These are phyloP conservation scores for Salpingoeca rosetta DNA, from an alignment of 78 protist species.

Conservation along the genomic window DNA sequence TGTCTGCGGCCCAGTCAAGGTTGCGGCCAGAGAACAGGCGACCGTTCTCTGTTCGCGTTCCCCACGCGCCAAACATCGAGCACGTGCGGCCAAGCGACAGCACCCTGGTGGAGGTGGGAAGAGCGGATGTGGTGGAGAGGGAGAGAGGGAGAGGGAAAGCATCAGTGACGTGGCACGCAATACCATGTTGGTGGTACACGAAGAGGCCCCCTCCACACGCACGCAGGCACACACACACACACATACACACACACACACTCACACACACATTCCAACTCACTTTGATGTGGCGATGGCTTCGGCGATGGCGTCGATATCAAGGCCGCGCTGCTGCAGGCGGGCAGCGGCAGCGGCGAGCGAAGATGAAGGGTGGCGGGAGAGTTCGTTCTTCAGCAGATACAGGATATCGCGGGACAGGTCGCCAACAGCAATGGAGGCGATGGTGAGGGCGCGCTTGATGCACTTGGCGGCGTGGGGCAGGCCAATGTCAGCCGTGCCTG, in stretches of 20 bases:
- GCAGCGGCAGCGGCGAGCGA: neutral
- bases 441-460: neutral
- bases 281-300: neutral
- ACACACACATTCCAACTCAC: too few species aligned
- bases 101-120: neutral
- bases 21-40: constrained; percentile 45
- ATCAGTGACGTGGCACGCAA: neutral
- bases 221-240: neutral
- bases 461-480: neutral
- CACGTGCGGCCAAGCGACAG: constrained; percentile 5
- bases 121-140: neutral
- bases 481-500: too few species aligned
- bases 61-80: constrained; percentile 44
- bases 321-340: too few species aligned
- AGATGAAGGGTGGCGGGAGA: neutral
- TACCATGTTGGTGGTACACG: neutral
- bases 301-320: neutral
- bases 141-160: neutral
- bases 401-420: too few species aligned
- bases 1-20: constrained; percentile 47
- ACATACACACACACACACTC: neutral
- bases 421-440: neutral
- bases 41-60: constrained; percentile 29
- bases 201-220: neutral
- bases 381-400: too few species aligned